phyloP scores from a whole-genome alignment of 768 basidiomycete genomes.

The Phaeotremella fagi region DNA sequence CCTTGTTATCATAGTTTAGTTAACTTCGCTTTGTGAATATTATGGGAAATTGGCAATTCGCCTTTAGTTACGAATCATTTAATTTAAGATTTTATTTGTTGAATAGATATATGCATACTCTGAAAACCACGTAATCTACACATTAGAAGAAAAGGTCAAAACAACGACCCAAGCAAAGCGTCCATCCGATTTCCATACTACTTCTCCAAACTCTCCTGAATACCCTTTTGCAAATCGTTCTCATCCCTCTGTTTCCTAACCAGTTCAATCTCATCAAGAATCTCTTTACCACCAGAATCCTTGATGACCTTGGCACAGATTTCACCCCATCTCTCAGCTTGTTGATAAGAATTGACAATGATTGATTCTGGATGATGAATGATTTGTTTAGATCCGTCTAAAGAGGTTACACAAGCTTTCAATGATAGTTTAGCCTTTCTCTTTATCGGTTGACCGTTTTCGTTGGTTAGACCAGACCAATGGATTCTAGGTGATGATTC shows the following conservation, averaged over 20 bases:
- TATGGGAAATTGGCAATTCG: no score
- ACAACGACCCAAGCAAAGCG: no score
- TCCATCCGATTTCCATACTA: not conserved
- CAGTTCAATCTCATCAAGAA: constrained; percentile 75
- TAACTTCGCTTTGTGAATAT: no score
- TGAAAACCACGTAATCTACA: no score
- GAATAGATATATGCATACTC: no score
- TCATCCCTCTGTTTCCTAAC: constrained; percentile 57
- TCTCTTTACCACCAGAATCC: constrained; percentile 65
- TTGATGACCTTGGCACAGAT: constrained; percentile 63
- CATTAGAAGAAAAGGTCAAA: no score
- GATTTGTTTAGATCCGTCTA: constrained; percentile 70
- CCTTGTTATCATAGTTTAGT: no score
- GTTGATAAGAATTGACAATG: constrained; percentile 54
- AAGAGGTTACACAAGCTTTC: constrained; percentile 75
- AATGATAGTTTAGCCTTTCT: constrained; percentile 55
- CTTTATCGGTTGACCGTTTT: not conserved
- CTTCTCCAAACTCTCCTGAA: constrained; percentile 6
- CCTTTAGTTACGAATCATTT: no score
- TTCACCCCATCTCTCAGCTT: constrained; percentile 67
- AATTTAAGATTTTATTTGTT: no score
- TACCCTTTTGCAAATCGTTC: constrained; percentile 48
- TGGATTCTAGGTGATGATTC: constrained; percentile 33
- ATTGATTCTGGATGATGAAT: constrained; percentile 58
- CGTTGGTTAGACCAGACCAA: constrained; percentile 20